phyloP scores from a whole-genome alignment of 2,329 filamentous ascomycete genomes.

The Monilinia laxa region DNA sequence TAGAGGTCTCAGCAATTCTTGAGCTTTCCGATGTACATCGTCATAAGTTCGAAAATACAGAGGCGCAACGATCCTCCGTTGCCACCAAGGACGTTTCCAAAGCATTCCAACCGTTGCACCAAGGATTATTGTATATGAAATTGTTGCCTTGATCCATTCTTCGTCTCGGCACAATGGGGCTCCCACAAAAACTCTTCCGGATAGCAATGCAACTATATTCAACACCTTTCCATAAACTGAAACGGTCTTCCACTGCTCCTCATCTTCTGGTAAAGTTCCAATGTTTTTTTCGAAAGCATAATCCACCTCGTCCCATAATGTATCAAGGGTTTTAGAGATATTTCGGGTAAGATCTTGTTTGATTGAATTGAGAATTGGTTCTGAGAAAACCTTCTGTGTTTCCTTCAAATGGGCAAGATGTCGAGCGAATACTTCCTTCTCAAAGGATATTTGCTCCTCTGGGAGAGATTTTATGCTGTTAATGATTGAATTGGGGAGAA shows the following conservation, averaged over 20 bases:
- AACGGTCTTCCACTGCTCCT: constrained; percentile 37
- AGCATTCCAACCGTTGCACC: not conserved
- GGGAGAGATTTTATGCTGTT: constrained; percentile 16
- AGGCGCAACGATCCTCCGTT: constrained; percentile 10
- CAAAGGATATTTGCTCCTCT: constrained; percentile 14
- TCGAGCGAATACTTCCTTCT: constrained; percentile 15
- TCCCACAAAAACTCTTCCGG: constrained; percentile 40
- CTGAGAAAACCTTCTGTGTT: constrained; percentile 10
- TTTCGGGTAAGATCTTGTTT: constrained; percentile 35
- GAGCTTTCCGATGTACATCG: not conserved
- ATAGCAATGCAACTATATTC: constrained; percentile 43
- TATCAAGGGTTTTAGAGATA: constrained; percentile 29
- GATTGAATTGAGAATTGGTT: constrained; percentile 24
- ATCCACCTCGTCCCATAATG: constrained; percentile 33
- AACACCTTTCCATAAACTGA: constrained; percentile 40
- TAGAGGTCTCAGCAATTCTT: constrained; percentile 6
- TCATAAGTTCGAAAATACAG: constrained; percentile 7
- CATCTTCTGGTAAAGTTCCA: constrained; percentile 31
- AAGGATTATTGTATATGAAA: constrained; percentile 27
- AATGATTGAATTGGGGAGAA: constrained; percentile 12
- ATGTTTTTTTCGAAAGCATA: constrained; percentile 31
- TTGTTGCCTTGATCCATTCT: constrained; percentile 33
- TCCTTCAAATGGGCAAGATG: constrained; percentile 10
- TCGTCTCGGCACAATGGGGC: constrained; percentile 33
- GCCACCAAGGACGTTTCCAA: constrained; percentile 16